Base-by-base conservation (phyloP, 2,329 filamentous ascomycete species). In the Monilinia polystroma region DNA sequence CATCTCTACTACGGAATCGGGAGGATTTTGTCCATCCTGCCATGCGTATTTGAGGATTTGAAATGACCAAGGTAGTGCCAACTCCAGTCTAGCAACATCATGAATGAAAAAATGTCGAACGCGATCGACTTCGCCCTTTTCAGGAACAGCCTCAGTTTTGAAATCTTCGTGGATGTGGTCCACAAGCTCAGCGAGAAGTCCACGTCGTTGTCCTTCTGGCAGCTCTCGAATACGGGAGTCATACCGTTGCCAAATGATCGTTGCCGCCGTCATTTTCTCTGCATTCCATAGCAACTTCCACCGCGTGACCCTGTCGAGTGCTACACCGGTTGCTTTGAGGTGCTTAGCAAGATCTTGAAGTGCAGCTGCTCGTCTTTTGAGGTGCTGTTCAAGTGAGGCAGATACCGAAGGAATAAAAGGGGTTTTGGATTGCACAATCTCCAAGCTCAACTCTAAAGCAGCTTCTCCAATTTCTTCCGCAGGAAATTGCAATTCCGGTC, bases 281-380 rank as follows among this genome's bases (percentile, higher is more conserved):
- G 94, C 94, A 74, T 94, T 88, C 82, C 88, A 91, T n/a, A 99
- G 81, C 43, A 99, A 79, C 69, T 85, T 83, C 93, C 93, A 98
- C 72, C 88, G 87, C 1, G 88, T 88, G 32, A 80, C 80, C 52
- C 87, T 85, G 70, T 90, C 86, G 7, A 98, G 77, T 3, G 86
- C 81, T 35, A 87, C 82, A 68, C 87, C 88, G 43, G 89, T 87
- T 7, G 84, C 83, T 69, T 85, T 84, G 16, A 98, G 79, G 71
- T 95, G 87, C 2, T 82, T 80, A 64, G 92, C 91, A 63, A 99
- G 83, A 66, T 90, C 88, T 70, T 88, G 85, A 54, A 98, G 80
- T 35, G 92, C 92, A 64, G 85, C 84, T 20, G 89, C 86, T 63
- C 94, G 87, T 65, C 87, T 84, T 65, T 85, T 84, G 65, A 98